phyloP scores from a whole-genome alignment of 2,329 filamentous ascomycete genomes.

The Pestalotiopsis sp. region DNA sequence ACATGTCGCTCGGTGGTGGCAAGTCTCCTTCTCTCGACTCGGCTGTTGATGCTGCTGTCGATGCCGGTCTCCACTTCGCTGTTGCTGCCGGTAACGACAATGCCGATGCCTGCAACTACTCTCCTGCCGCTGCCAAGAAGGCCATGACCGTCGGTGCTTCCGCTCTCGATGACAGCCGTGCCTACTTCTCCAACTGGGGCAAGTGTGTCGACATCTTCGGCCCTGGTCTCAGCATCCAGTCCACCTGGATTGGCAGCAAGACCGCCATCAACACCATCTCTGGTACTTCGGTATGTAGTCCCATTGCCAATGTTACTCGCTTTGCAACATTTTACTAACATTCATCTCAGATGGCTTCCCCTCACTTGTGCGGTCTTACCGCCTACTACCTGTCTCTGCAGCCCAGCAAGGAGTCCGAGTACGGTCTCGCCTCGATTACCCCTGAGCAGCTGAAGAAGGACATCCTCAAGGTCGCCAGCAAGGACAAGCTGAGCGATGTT shows the following conservation, averaged over 20 bases:
- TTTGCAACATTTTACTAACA: background rate
- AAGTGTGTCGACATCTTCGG: slow-evolving; percentile 99
- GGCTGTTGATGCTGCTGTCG: slow-evolving; percentile 91
- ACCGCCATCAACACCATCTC: slow-evolving; percentile 98
- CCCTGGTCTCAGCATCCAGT: slow-evolving; percentile 93
- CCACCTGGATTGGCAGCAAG: slow-evolving; percentile 97
- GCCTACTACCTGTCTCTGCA: slow-evolving; percentile 98
- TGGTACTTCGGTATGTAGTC: slow-evolving; percentile 69
- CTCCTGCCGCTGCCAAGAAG: slow-evolving; percentile 86
- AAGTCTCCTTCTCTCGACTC: slow-evolving; percentile 91
- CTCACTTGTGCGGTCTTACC: slow-evolving; percentile 92
- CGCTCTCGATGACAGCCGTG: slow-evolving; percentile 89
- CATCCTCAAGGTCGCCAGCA: slow-evolving; percentile 81
- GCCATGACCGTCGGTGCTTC: slow-evolving; percentile 96
- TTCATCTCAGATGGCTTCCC: slow-evolving; percentile 76
- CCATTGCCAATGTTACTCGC: background rate
- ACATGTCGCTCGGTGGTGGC: slow-evolving; percentile 98
- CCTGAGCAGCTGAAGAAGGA: slow-evolving; percentile 92
- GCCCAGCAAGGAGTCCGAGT: slow-evolving; percentile 86
- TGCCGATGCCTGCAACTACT: slow-evolving; percentile 99
- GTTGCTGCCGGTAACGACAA: slow-evolving; percentile 99
- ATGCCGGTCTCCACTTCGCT: slow-evolving; percentile 92
- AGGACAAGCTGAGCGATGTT: slow-evolving; percentile 77
- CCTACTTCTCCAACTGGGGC: slow-evolving; percentile 99
- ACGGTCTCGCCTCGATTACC: slow-evolving; percentile 84